These are phyloP conservation scores for Panicum virgatum DNA, from an alignment of 202 grass and related monocot genomes.

Conservation along the genomic window DNA sequence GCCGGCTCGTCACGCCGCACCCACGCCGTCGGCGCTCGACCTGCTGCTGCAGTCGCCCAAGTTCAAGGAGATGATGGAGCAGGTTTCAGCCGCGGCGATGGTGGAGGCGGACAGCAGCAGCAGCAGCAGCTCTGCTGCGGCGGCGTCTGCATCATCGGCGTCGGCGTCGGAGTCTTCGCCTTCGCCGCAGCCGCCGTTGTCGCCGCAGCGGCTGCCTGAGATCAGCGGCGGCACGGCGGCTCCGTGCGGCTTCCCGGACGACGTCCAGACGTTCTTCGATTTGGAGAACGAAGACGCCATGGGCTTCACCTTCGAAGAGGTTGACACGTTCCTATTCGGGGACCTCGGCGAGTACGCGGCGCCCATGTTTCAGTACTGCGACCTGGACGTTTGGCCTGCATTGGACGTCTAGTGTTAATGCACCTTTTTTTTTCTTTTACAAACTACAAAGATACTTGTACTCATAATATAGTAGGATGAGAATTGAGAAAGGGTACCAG, in stretches of 20 bases:
- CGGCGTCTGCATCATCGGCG: neutral
- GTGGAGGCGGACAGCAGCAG: neutral
- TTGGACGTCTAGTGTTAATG: neutral
- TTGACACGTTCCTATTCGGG: slow-evolving; percentile 63
- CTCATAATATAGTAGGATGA: neutral
- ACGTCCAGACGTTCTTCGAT: slow-evolving; percentile 81
- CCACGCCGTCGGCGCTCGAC: slow-evolving; percentile 13
- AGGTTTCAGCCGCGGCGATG: neutral
- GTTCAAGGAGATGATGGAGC: slow-evolving; percentile 57
- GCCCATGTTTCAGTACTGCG: slow-evolving; percentile 53
- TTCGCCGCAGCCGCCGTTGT: neutral
- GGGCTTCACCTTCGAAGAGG: slow-evolving; percentile 3
- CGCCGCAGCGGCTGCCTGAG: neutral
- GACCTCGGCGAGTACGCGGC: slow-evolving; percentile 46
- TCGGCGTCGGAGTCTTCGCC: neutral
- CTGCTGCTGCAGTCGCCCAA: slow-evolving; percentile 41
- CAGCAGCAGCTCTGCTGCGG: neutral
- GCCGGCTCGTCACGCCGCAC: neutral
- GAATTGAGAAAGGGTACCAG: neutral
- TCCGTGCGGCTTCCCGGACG: slow-evolving; percentile 65
- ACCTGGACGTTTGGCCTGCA: slow-evolving; percentile 42
- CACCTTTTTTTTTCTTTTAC: neutral
- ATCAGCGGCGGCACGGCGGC: neutral
- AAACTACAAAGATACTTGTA: neutral
- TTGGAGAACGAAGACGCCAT: slow-evolving; percentile 40